Evolutionary conservation across 805 yeast genomes (phyloP).

Genomic region (Babjeviella inositovora): DNA sequence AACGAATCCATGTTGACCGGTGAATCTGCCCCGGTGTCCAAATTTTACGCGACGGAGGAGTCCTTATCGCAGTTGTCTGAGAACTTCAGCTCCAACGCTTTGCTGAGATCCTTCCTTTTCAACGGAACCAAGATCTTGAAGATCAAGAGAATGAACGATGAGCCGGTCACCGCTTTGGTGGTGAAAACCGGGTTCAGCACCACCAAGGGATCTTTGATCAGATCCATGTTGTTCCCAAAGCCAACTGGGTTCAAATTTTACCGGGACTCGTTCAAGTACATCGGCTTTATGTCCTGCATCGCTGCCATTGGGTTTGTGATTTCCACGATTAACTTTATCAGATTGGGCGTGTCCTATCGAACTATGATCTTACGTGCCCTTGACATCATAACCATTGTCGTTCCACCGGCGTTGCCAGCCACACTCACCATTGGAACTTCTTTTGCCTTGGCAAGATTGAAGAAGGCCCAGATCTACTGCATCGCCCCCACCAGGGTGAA

Average conservation of each 20-base stretch:
- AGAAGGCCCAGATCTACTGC: constrained; percentile 60
- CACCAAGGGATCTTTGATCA: constrained; percentile 82
- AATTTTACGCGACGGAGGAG: constrained; percentile 48
- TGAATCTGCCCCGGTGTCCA: constrained; percentile 93
- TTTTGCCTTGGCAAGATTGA: constrained; percentile 70
- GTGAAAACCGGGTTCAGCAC: constrained; percentile 88
- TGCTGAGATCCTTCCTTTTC: constrained; percentile 66
- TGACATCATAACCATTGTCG: constrained; percentile 90
- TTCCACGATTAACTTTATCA: constrained; percentile 71
- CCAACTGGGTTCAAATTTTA: constrained; percentile 90
- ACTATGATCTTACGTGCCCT: constrained; percentile 77
- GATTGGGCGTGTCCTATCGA: constrained; percentile 51
- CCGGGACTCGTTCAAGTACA: constrained; percentile 87
- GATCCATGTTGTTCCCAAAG: constrained; percentile 95
- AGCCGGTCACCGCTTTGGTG: constrained; percentile 76
- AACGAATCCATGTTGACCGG: constrained; percentile 98
- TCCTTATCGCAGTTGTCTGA: constrained; percentile 36
- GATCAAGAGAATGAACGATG: constrained; percentile 49
- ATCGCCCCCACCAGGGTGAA: constrained; percentile 91
- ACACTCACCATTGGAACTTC: constrained; percentile 94
- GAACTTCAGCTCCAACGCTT: constrained; percentile 41
- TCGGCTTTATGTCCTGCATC: constrained; percentile 82
- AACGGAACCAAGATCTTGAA: constrained; percentile 84
- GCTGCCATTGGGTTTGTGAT: constrained; percentile 75
- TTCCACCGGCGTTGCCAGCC: constrained; percentile 98